Percentiles rank a stretch among this genome's conserved stretches.
Conservation (phyloP, 495 filamentous ascomycete species). For the Geopyxis carbonaria region DNA sequence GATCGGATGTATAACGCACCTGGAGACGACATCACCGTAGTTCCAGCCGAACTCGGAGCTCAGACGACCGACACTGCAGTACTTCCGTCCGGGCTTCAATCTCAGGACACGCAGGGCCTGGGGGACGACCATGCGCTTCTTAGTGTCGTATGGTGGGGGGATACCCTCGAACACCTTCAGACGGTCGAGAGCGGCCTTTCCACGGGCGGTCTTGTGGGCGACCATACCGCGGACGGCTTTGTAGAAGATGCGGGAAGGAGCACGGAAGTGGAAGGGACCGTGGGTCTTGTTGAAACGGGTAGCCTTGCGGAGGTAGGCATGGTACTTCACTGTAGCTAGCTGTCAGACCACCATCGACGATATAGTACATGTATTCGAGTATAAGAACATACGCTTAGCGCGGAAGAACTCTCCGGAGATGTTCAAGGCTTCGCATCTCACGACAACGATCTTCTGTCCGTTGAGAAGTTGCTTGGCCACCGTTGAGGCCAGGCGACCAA, state of each 20-base stretch:
- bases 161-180: constrained; percentile 99
- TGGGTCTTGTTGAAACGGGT: constrained; percentile 98
- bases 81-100: constrained; percentile 96
- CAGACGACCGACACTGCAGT: constrained; percentile 93
- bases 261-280: constrained; percentile 99
- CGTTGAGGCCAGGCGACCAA: constrained; percentile 95
- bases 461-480: constrained; percentile 99
- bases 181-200: constrained; percentile 87
- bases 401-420: constrained; percentile 99
- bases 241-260: constrained; percentile 97
- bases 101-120: constrained; percentile 89
- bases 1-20: constrained; percentile 37
- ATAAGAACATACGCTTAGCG: constrained; percentile 68
- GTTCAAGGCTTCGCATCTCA: constrained; percentile 96
- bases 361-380: constrained; percentile 24
- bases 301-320: constrained; percentile 98
- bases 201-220: constrained; percentile 97
- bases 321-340: constrained; percentile 82
- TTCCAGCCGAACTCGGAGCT: constrained; percentile 99
- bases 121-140: constrained; percentile 97
- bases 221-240: constrained; percentile 99
- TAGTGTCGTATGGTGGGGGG: constrained; percentile 96
- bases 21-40: constrained; percentile 94
- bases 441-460: constrained; percentile 98
- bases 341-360: no score